phyloP scores from a whole-genome alignment of 2,329 filamentous ascomycete species.

The Alternaria sp. region DNA sequence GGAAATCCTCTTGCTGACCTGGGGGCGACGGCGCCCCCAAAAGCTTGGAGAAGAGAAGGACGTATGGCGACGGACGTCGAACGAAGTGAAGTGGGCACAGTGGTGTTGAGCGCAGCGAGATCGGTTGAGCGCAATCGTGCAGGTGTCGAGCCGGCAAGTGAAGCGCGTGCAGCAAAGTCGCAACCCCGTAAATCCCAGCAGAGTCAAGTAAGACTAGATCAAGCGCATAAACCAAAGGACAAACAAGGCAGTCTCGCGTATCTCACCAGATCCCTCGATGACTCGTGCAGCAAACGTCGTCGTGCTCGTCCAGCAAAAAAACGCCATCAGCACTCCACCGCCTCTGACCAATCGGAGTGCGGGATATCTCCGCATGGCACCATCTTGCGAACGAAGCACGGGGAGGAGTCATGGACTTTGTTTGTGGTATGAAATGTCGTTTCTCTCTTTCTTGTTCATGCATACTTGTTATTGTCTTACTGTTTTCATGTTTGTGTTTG shows the following conservation, averaged over 20 bases:
- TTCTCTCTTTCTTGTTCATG: background rate
- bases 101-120: background rate
- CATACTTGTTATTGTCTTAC: fast-evolving
- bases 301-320: conserved; percentile 3
- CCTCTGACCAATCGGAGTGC: conserved; percentile 22
- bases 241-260: background rate
- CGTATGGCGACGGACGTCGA: conserved; percentile 25
- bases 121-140: too few species aligned
- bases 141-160: background rate
- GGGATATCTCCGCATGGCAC: conserved; percentile 1
- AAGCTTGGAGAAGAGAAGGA: conserved; percentile 13
- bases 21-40: conserved; percentile 33
- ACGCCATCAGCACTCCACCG: conserved; percentile 14
- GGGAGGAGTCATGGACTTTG: background rate
- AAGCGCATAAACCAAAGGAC: background rate
- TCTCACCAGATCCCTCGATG: background rate
- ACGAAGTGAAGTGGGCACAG: background rate
- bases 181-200: background rate
- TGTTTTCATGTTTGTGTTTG: background rate
- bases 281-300: background rate
- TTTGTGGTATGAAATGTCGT: background rate
- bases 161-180: background rate
- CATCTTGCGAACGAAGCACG: background rate
- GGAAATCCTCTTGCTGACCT: conserved; percentile 2
- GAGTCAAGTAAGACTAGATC: background rate